Percentiles rank a stretch among this genome's conserved stretches.
Conservation (phyloP, 371 early-diverging fungal species). For the Smittium mucronatum region DNA sequence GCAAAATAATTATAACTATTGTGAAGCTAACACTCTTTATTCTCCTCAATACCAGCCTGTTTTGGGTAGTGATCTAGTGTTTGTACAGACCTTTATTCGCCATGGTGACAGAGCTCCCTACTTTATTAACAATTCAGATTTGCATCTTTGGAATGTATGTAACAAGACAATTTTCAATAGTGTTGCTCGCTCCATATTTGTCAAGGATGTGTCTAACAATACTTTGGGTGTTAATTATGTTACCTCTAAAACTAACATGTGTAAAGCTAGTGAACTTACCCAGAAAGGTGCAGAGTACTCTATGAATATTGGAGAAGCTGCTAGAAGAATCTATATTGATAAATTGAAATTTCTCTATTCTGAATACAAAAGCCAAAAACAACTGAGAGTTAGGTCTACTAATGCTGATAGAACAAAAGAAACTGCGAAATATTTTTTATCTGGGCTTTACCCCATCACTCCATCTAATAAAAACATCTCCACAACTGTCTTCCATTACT, state of each 20-base stretch:
- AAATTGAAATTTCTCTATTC: constrained; percentile 32
- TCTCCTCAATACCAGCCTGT: constrained; percentile 2
- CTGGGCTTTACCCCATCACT: constrained; percentile 35
- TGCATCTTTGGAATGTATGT: constrained; percentile 18
- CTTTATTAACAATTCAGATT: constrained; percentile 17
- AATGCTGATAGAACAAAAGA: constrained; percentile 38
- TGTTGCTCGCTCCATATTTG: too few species aligned
- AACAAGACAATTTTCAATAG: not conserved
- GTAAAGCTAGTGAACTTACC: constrained; percentile 38
- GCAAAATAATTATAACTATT: constrained; percentile 2
- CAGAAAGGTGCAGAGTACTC: constrained; percentile 38
- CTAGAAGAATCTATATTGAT: constrained; percentile 39
- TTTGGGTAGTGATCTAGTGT: constrained; percentile 22
- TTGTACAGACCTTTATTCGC: constrained; percentile 26
- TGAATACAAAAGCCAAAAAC: constrained; percentile 13
- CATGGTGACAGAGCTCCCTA: constrained; percentile 31
- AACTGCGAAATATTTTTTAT: constrained; percentile 38
- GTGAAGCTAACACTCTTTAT: not conserved
- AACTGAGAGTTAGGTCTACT: constrained; percentile 14
- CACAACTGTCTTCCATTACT: constrained; percentile 34
- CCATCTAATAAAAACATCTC: constrained; percentile 8
- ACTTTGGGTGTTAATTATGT: not conserved
- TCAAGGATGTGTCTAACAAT: not conserved
- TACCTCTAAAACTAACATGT: constrained; percentile 1
- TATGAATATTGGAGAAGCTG: constrained; percentile 32